Evolutionary conservation across 2,329 filamentous ascomycete species (phyloP).

Genomic region (Mollisiaceae sp.): DNA sequence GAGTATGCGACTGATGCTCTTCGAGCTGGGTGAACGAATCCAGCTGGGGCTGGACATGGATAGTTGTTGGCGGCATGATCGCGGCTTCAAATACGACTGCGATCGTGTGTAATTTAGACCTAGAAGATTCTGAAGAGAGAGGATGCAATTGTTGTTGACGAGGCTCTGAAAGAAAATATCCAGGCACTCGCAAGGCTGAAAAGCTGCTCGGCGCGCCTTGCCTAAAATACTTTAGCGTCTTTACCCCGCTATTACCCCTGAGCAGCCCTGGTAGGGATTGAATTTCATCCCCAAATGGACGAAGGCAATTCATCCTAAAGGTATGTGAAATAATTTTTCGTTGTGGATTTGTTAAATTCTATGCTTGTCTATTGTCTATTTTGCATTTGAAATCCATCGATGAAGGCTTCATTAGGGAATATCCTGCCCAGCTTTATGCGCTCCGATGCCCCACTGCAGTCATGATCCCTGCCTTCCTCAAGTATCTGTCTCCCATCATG

Average conservation of each 20-base stretch:
- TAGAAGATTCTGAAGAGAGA: background rate
- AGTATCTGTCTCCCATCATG: background rate
- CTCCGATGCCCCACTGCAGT: too few species aligned
- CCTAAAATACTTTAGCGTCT: background rate
- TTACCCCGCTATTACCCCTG: conserved; percentile 1
- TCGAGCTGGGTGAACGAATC: conserved; percentile 67
- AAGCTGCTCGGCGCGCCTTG: background rate
- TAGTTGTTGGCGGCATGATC: conserved; percentile 51
- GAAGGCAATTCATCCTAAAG: too few species aligned
- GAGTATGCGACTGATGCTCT: conserved; percentile 75
- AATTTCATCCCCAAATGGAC: too few species aligned
- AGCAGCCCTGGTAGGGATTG: background rate
- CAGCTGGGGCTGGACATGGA: conserved; percentile 60
- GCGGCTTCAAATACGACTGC: background rate
- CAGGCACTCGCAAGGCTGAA: background rate
- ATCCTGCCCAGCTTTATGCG: too few species aligned
- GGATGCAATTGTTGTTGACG: background rate
- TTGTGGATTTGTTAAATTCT: too few species aligned
- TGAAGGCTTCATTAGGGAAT: too few species aligned
- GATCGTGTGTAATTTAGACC: background rate
- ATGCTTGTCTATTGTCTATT: too few species aligned
- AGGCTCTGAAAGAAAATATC: conserved; percentile 7
- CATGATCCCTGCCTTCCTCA: too few species aligned
- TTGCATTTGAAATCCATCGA: too few species aligned
- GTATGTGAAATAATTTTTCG: too few species aligned